Base-by-base conservation (phyloP, 2,329 filamentous ascomycete genomes). In the Colletotrichum lupini region DNA sequence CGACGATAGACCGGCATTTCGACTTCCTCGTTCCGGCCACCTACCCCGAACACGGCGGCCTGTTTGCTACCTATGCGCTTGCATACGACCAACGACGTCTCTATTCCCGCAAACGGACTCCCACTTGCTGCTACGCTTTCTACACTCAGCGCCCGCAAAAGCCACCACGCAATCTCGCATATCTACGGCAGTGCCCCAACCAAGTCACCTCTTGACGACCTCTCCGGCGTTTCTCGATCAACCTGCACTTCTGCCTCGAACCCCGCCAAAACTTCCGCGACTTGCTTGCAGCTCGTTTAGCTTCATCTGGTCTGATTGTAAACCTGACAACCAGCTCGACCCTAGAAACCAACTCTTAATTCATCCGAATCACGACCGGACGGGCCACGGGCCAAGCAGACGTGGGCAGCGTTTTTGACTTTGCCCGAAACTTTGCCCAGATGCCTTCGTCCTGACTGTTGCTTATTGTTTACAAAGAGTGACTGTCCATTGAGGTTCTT, bases 391-490 rank as follows among this genome's bases (percentile, higher is more conserved):
- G 37, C 46, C 28, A 24, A 55, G n/a, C 60, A 56, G 32, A 60
- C 28, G 49, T 53, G 52, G 46, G 19, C 32, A 65, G 49, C 67
- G 67, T 61, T 65, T 24, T 24, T 55, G 26, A 49, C 49, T 42
- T 49, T 70, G 8, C 66, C 66, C 70, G 55, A 35, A 65, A 60
- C 26, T 60, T 35, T 69, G 66, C 46, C 35, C 60, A 70, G 57
- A 73, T 73, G 70, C 67, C 46, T 60, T 70, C 60, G 55, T 70
- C 70, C 42, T 56, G 49, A 65, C 55, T 56, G n/a, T 14, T 61
- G 46, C 59, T 57, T 52, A 19, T 56, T 60, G 67, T 49, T 49
- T 49, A 69, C 35, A 24, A 65, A 65, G 60, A 70, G 58, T 65
- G 60, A 57, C 64, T 53, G 26, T 60, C 42, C 46, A 59, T 57